Conservation (phyloP, 768 basidiomycete genomes). For the Hygrocybe punicea region DNA sequence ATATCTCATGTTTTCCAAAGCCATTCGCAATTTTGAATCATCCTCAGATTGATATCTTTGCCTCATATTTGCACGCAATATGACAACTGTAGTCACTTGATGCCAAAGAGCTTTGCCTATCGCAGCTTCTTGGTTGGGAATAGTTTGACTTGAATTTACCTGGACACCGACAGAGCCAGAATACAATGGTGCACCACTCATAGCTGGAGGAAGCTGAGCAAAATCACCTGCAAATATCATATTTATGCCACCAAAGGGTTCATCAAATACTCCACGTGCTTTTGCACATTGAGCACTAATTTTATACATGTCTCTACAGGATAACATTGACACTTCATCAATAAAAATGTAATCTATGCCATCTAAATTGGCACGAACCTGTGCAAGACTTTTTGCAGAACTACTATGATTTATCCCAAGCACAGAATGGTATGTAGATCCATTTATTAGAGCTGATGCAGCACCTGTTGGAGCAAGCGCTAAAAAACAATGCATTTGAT, state of each 20-base stretch:
- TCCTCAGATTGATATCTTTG: slow-evolving; percentile 23
- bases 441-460: slow-evolving; percentile 27
- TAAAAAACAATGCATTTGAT: slow-evolving; percentile 23
- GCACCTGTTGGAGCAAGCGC: slow-evolving; percentile 27
- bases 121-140: neutral
- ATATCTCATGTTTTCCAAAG: slow-evolving; percentile 31
- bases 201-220: slow-evolving; percentile 29
- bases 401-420: slow-evolving; percentile 23
- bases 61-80: slow-evolving; percentile 22
- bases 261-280: slow-evolving; percentile 9
- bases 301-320: slow-evolving; percentile 22
- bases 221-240: slow-evolving; percentile 36
- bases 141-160: slow-evolving; percentile 9
- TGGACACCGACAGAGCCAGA: slow-evolving; percentile 28
- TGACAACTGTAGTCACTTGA: slow-evolving; percentile 4
- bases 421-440: slow-evolving; percentile 37
- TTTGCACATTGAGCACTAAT: slow-evolving; percentile 21
- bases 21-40: slow-evolving; percentile 27
- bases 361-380: slow-evolving; percentile 8
- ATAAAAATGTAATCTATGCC: slow-evolving; percentile 11
- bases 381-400: neutral
- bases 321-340: slow-evolving; percentile 39
- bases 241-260: slow-evolving; percentile 29
- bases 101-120: slow-evolving; percentile 1
- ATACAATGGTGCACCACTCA: slow-evolving; percentile 21